Evolutionary conservation across 345 rosid genomes (phyloP), one percentile per base, ranked within the genome.

Genomic region (Anastatica hierochuntica): DNA sequence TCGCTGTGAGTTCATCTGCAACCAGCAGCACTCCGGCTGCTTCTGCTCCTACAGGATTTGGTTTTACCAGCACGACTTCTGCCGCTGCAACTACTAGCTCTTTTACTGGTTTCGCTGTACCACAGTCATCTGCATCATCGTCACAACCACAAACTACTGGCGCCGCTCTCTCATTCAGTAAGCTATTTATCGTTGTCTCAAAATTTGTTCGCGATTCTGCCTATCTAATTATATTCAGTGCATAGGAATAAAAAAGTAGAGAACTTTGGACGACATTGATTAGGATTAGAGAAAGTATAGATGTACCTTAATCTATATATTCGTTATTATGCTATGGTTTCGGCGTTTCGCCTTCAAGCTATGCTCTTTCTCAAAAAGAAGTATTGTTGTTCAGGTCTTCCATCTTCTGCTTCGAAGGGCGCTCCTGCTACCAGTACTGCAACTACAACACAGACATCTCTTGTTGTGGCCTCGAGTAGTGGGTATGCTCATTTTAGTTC

Each of bases 31-130:
- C 72, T 15, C 46, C 75, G 12, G 51, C 73, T 33, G 53, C 50
- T 50, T 67, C 78, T 18, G 45, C 77, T 70, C 63, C 72, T 49
- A 33, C 72, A 11, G 65, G 76, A 40, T 76, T 90, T 23, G 78
- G 88, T 44, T 76, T 83, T 68, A 75, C 78, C 10, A 71, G 56
- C 56, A 53, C 67, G 30, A 51, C 73, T 46, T 54, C 86, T 13
- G 68, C 90, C 18, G 42, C 78, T 3, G 86, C 68, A 53, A 71
- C 71, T 60, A 51, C 74, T 14, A 62, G 79, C 62, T 71, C 94
- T 17, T 72, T 77, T 44, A 75, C 85, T n/a, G 79, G 85, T 27
- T 84, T 88, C 75, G 66, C 90, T 10, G 49, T 85, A 63, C 51
- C 90, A 4, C 54, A 67, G 40, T 34, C 79, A 58, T 54, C 81